Evolutionary conservation across 768 basidiomycete species (phyloP), one percentile per base, ranked within the genome.

Genomic region (Glaciozyma martinii): DNA sequence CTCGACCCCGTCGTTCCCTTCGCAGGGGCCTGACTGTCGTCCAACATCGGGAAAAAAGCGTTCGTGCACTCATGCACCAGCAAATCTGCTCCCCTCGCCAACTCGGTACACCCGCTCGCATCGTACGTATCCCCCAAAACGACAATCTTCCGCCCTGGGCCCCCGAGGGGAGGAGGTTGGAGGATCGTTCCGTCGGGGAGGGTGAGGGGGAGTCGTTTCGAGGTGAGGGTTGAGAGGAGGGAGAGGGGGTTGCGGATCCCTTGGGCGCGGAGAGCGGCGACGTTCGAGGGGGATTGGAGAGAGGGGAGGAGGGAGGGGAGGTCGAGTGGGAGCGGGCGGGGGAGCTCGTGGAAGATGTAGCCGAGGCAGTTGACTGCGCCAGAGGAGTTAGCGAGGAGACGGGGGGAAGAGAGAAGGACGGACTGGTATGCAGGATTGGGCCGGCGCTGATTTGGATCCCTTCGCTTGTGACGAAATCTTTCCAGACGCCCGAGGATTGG

Each of bases 1-100:
- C 72, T 80, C 75, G 66, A 75, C 66, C 43, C 84, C 77, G 60
- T 76, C 10, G 69, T 37, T 5, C 55, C 37, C 37, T 56, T 27
- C 37, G 37, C 40, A 15, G 33, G 37, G 43, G 46, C 40, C 60
- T 67, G 67, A 27, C 61, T 64, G 13, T 68, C 57, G 61, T 86
- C 80, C 56, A 78, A 71, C 3, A 65, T 73, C 0, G 86, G 84
- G 44, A 92, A 82, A 68, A 80, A 81, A 0, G 86, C 84, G 72
- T 91, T 89, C 3, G 88, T 90, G 2, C 86, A 84, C 76, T 92
- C 90, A 75, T 92, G 90, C n/a, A 91, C 79, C 25, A 91, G 80
- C n/a, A 91, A 79, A 33, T 85, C 82, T 7, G 55, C 55, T 23
- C 27, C 55, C n/a, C n/a, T 5, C 13, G 55, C 30, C 23, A 56